Base-by-base conservation (phyloP, 768 basidiomycete genomes). In the Paxillus involutus region DNA sequence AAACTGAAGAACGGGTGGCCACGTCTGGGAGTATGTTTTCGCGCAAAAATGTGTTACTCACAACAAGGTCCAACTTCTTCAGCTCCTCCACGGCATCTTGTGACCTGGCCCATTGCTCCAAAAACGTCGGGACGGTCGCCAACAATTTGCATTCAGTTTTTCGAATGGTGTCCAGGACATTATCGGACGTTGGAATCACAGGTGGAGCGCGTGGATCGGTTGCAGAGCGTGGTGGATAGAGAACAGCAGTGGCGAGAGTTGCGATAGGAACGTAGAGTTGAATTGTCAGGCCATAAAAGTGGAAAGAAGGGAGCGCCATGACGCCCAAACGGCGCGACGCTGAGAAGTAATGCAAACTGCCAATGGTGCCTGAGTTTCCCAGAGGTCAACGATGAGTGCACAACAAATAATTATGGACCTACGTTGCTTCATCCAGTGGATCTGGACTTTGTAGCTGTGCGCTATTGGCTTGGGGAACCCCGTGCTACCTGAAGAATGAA, bases 391-490 rank as follows among this genome's bases (percentile, higher is more conserved):
- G 19, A 11, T 3, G 26, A 29, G 21, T 12, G n/a, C 16, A 17
- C 8, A 29, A 42, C 32, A 6, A 51, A 43, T 12, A 17, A 36
- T 19, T 2, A 17, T 17, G 17, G 26, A 47, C 71, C 53, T 59
- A 78, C 77, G 57, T 17, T 70, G 63, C 3, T 55, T 44, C 19
- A 67, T 59, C 71, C 76, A 74, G 36, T 76, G 64, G 2, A 66
- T 48, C 17, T 76, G 49, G 3, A 60, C 59, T 24, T 59, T 61
- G 47, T 74, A 66, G 0, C 66, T 71, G 29, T 72, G 64, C 1
- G 67, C 53, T 29, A 81, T 73, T 4, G 75, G 59, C 54, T 78
- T 80, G 0, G 80, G 79, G 40, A 76, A 64, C 3, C 79, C 79
- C 0, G 80, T 79, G 37, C 77, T 80, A 12, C 79, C 65, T 0